Evolutionary conservation across 163 green algal genomes (phyloP), one percentile per base, ranked within the genome.

Genomic region (Scenedesmus sp.): DNA sequence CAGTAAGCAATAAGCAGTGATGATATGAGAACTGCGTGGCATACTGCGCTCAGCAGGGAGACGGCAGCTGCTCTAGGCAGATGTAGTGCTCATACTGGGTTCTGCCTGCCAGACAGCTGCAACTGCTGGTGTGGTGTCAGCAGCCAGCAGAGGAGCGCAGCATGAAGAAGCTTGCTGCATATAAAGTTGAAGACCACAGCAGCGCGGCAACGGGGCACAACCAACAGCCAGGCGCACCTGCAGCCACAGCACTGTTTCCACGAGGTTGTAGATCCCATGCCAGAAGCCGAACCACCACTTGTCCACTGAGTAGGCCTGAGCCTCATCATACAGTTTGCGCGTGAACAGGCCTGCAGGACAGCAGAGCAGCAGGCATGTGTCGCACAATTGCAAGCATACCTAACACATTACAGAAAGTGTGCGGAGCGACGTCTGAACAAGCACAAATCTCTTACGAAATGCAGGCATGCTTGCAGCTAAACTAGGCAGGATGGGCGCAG

Each of bases 251-350:
- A 97, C 54, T 20, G 56, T 95, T 1, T 96, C 77, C 1, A 62
- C 73, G 9, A 89, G 79, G 54, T 93, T 94, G 70, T 91, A 96
- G 13, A 95, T 4, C 20, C 90, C 91, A 10, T 93, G 84, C 5
- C 88, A 54, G 6, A 96, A 84, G 5, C 59, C 90, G 67, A 96
- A 96, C 90, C 93, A 95, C 95, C 95, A 97, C 89, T 98, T 98
- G 91, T 97, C 97, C 16, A 97, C 52, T 34, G 95, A 94, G 91
- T 98, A 98, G 0, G 92, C 88, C 81, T 96, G 95, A 12, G 95
- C 97, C 54, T 96, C 96, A 26, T 92, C 76, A 90, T 95, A 98
- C 54, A 96, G 92, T 2, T 95, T 93, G 0, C 66, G 23, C 26
- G 93, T 85, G 88, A 93, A 94, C 5, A 86, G 20, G 23, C 87